Conservation (phyloP, 1,284 basidiomycete species). For the Boletus mariae region DNA sequence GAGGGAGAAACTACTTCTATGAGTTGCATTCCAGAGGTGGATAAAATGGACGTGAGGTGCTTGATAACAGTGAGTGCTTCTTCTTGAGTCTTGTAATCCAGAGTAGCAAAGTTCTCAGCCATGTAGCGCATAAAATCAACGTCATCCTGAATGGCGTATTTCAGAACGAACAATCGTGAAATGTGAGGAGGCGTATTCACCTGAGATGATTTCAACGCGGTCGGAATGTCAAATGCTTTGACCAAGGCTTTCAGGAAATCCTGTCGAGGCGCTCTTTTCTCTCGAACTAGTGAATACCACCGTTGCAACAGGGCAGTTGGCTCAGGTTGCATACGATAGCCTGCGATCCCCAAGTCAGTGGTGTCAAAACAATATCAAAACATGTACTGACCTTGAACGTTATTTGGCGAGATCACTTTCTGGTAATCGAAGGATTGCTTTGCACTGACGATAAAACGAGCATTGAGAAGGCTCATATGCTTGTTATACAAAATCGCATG, state of each 20-base stretch:
- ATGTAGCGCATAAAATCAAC: constrained; percentile 85
- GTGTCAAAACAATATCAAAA: background rate
- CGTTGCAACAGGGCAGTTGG: constrained; percentile 75
- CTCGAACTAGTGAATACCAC: constrained; percentile 89
- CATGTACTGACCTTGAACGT: constrained; percentile 44
- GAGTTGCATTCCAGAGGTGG: constrained; percentile 82
- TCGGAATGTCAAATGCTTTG: constrained; percentile 72
- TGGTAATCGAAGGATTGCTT: constrained; percentile 83
- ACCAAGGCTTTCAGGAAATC: constrained; percentile 85
- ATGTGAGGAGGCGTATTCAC: constrained; percentile 27
- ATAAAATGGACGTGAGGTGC: constrained; percentile 75
- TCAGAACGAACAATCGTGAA: background rate
- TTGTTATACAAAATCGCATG: constrained; percentile 85
- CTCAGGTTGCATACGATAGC: constrained; percentile 57
- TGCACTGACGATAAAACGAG: constrained; percentile 79
- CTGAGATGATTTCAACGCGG: constrained; percentile 43
- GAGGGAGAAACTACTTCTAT: constrained; percentile 65
- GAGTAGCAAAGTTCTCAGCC: constrained; percentile 87
- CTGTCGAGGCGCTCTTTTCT: constrained; percentile 80
- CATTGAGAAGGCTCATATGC: constrained; percentile 86
- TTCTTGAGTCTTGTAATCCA: constrained; percentile 94
- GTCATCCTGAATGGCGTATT: constrained; percentile 55
- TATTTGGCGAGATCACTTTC: constrained; percentile 47
- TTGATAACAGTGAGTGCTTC: constrained; percentile 87
- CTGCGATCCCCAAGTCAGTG: constrained; percentile 33